phyloP scores from a whole-genome alignment of 2,329 filamentous ascomycete species.

The Fusarium paranaense region DNA sequence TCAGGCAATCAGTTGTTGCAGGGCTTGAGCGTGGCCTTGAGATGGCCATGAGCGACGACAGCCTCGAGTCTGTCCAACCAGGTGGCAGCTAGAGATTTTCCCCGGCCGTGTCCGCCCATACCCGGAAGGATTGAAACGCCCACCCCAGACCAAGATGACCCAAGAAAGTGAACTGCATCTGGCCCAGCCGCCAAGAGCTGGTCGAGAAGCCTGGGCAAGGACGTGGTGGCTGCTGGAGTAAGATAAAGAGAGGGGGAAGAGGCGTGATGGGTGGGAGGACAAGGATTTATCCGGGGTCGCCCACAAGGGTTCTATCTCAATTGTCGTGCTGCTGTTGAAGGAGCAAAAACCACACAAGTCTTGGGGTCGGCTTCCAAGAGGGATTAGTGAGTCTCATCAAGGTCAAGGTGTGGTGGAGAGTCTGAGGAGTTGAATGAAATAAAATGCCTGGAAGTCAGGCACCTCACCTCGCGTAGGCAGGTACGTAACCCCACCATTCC shows the following conservation, averaged over 20 bases:
- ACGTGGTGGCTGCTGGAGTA: conserved; percentile 24
- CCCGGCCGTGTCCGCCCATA: conserved; percentile 20
- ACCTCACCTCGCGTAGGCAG: background rate
- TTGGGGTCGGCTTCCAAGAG: background rate
- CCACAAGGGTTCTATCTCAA: background rate
- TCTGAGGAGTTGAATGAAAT: background rate
- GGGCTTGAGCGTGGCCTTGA: background rate
- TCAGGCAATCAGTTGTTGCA: background rate
- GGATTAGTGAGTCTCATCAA: conserved; percentile 1
- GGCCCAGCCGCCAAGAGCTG: conserved; percentile 24
- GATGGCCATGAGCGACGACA: background rate
- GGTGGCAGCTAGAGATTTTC: conserved; percentile 16
- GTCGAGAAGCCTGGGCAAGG: conserved; percentile 19
- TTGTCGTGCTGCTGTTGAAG: background rate
- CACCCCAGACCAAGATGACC: conserved; percentile 31
- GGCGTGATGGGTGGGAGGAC: background rate
- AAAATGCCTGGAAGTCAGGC: background rate
- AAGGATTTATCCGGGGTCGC: conserved; percentile 6
- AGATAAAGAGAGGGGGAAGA: conserved; percentile 1
- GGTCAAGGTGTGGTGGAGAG: background rate
- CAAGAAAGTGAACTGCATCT: conserved; percentile 36
- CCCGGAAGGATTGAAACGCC: conserved; percentile 34
- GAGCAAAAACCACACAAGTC: background rate
- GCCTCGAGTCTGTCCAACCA: conserved; percentile 9
- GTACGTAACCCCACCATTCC: conserved; percentile 2